Base-by-base conservation (phyloP, 257 asterid species). In the Fraxinus americana region DNA sequence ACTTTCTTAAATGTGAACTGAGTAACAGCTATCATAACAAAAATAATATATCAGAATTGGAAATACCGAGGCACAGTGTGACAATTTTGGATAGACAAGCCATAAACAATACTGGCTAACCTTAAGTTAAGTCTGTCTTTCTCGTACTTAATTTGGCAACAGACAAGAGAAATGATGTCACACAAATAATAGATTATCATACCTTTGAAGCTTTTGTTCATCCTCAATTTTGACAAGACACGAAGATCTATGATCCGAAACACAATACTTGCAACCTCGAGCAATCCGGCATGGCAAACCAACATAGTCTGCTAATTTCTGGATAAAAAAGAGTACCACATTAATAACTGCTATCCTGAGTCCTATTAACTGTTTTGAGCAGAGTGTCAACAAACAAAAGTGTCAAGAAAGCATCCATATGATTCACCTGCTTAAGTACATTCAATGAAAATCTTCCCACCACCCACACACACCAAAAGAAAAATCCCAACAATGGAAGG, bases 251-350 rank as follows among this genome's bases (percentile, higher is more conserved):
- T 96, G 96, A 77, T 96, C 99, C 38, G 96, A 92, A 74, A 41
- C 88, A 81, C 99, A 96, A 72, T 93, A 93, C 82, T 90, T 91
- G 90, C 99, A 96, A 77, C 99, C 96, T 78, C 93, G 90, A 83
- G 97, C 99, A 66, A 96, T 92, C 85, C 98, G 92, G 83, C 99
- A 96, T 67, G 98, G 99, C 89, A 96, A 87, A 68, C 99, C 99
- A 78, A 96, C 95, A 39, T 92, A 90, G 80, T 96, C 98, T 30
- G 99, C 99, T 86, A 96, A 88, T 86, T 87, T 93, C 99, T 93
- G 96, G 77, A 84, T 54, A 81, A 57, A 79, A 73, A 82, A 77
- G 39, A 65, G 72, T 70, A 50, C 13, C 17, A 1, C 7, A 59
- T 69, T 50, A 84, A 69, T 50, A 75, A 75, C 80, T 45, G 50